Base-by-base conservation (phyloP, 805 yeast species). In the Candida arabinofermentans region DNA sequence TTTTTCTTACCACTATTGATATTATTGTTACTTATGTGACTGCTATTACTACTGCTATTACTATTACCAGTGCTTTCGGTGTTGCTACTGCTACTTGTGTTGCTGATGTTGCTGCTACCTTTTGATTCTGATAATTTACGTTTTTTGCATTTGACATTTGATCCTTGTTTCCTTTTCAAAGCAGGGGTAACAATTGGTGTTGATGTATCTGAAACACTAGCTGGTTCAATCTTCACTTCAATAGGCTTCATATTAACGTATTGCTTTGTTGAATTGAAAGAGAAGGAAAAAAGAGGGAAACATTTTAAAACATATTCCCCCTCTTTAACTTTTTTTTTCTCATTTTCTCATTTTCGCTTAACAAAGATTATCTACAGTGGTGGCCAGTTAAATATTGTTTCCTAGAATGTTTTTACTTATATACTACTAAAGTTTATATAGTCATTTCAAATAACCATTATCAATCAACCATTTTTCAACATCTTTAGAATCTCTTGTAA, bases 381-480 rank as follows among this genome's bases (percentile, higher is more conserved):
- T n/a, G n/a, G n/a, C n/a, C n/a, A n/a, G n/a, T n/a, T n/a, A n/a
- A n/a, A n/a, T n/a, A n/a, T n/a, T n/a, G n/a, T n/a, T n/a, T n/a
- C n/a, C 13, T 16, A 26, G n/a, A n/a, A 10, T 27, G 34, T 13
- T 8, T 13, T 13, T 4, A 7, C 17, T 17, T 16, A 18, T 17
- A 23, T 2, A 4, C 19, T 10, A 21, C n/a, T 37, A 37, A 23
- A 37, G 5, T 13, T 8, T 35, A 3, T 21, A 26, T 36, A 36
- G 26, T 36, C 26, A 34, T 36, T 35, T 48, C 34, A 48, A 44
- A 42, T 51, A 61, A 4, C 51, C 51, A 22, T 59, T 49, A 6
- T 50, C 52, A 34, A 38, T 40, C 24, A 79, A 61, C 81, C 81
- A 79, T 23, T 50, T 49, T 27, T 59, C 59, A 32, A 81, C 79